These are phyloP conservation scores for Neocatenulostroma microsporum DNA, from an alignment of 2,329 filamentous ascomycete genomes.

Conservation along the genomic window DNA sequence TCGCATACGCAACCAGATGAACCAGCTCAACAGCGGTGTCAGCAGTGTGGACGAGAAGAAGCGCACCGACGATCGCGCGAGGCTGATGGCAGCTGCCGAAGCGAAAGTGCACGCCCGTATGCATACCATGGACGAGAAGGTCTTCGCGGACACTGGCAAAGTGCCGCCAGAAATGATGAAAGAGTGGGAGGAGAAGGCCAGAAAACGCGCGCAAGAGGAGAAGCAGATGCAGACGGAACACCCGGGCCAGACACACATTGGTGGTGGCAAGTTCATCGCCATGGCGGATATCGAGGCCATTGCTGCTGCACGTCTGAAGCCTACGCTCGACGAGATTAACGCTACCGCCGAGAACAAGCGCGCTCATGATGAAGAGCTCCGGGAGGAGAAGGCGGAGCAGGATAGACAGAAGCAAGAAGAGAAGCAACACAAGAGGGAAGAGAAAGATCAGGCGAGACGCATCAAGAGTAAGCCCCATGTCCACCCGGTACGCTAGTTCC, in stretches of 20 bases:
- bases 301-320: constrained; percentile 68
- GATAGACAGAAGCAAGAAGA: constrained; percentile 52
- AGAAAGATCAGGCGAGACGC: constrained; percentile 40
- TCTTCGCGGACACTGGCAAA: constrained; percentile 69
- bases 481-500: constrained; percentile 27
- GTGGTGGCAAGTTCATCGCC: constrained; percentile 72
- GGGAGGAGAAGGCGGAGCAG: constrained; percentile 57
- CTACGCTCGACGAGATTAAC: constrained; percentile 76
- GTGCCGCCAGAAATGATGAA: constrained; percentile 59
- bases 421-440: constrained; percentile 42
- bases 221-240: constrained; percentile 53
- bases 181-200: constrained; percentile 73
- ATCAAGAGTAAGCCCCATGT: constrained; percentile 55
- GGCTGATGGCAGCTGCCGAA: constrained; percentile 69
- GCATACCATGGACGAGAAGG: constrained; percentile 71
- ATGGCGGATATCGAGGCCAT: constrained; percentile 71
- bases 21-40: constrained; percentile 61
- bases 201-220: constrained; percentile 59
- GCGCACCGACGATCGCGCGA: constrained; percentile 64
- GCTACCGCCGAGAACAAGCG: constrained; percentile 66
- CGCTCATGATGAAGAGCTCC: constrained; percentile 56
- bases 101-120: constrained; percentile 76
- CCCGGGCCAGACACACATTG: constrained; percentile 58
- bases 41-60: constrained; percentile 65
- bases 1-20: constrained; percentile 71